Base-by-base conservation (phyloP, 75 land plant genomes). In the Picea glauca region DNA sequence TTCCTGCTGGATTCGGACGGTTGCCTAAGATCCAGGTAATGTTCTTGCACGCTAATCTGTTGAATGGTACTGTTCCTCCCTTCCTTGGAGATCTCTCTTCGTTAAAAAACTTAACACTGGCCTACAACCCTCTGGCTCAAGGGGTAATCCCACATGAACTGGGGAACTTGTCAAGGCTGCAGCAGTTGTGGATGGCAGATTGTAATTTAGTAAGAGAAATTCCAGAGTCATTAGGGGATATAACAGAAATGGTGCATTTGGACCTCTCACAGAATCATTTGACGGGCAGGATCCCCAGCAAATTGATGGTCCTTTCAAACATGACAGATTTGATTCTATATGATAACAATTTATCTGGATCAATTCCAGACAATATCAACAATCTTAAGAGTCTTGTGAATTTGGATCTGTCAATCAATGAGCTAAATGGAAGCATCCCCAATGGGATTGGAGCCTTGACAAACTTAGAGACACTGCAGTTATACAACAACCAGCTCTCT, bases 11-110 rank as follows among this genome's bases (percentile, higher is more conserved):
- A 5, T 80, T 92, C 18, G 90, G 86, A 13, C 54, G 78, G 40
- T 20, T 92, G 14, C 26, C 81, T 35, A 50, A 59, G 63, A 79
- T 92, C 15, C 67, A 70, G 74, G 14, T 4, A 1, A 85, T 92
- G 18, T 43, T 78, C 2, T 86, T 93, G 43, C 1, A 68, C 13
- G 1, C 3, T 15, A 87, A 83, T 62, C 79, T 74, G 65, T 85
- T 90, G 75, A 80, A 86, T 32, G 97, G 91, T 13, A 61, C 83
- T 26, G 77, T 88, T 35, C 94, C 96, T 31, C 6, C 65, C 13
- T 93, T 83, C 30, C 65, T 94, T 59, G 90, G 90, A 2, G 54
- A 85, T 35, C 58, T 92, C 26, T 9, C 82, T 54, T 86, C 74
- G 30, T 78, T 93, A 31, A 83, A 86, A 59, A 26, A 21, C 13